Evolutionary conservation across 306 rosid species (phyloP).

Genomic region (Trifolium fragiferum): DNA sequence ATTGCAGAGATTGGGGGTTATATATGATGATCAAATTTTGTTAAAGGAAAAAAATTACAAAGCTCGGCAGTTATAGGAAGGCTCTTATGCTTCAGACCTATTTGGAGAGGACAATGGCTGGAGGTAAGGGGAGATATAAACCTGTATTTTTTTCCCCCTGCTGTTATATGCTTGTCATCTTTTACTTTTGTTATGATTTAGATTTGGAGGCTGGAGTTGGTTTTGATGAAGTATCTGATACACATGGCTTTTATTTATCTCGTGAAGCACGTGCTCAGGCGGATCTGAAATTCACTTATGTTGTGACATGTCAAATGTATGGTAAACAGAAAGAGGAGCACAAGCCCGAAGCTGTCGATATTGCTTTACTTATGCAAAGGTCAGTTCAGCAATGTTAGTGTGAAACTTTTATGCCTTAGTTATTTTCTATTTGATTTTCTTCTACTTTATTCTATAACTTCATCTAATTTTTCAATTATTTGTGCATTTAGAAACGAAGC

Average conservation of each 20-base stretch:
- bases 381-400: constrained; percentile 35
- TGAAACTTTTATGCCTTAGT: constrained; percentile 13
- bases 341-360: constrained; percentile 92
- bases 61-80: constrained; percentile 89
- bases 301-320: constrained; percentile 89
- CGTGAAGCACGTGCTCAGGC: constrained; percentile 91
- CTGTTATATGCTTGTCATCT: constrained; percentile 28
- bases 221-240: constrained; percentile 60
- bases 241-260: constrained; percentile 71
- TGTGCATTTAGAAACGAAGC: constrained; percentile 78
- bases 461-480: constrained; percentile 30
- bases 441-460: background rate
- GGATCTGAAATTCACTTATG: constrained; percentile 93
- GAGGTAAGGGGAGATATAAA: constrained; percentile 60
- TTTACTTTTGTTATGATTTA: constrained; percentile 35
- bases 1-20: too few relatives aligned
- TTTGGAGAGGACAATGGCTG: constrained; percentile 64
- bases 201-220: constrained; percentile 79
- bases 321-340: constrained; percentile 92
- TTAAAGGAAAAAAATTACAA: too few relatives aligned
- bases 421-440: too few relatives aligned
- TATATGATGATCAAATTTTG: too few relatives aligned
- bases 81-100: constrained; percentile 96
- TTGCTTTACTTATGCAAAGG: constrained; percentile 96
- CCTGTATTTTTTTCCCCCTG: background rate